Evolutionary conservation across 2,329 filamentous ascomycete genomes (phyloP).

Genomic region (Colletotrichum acutatum): DNA sequence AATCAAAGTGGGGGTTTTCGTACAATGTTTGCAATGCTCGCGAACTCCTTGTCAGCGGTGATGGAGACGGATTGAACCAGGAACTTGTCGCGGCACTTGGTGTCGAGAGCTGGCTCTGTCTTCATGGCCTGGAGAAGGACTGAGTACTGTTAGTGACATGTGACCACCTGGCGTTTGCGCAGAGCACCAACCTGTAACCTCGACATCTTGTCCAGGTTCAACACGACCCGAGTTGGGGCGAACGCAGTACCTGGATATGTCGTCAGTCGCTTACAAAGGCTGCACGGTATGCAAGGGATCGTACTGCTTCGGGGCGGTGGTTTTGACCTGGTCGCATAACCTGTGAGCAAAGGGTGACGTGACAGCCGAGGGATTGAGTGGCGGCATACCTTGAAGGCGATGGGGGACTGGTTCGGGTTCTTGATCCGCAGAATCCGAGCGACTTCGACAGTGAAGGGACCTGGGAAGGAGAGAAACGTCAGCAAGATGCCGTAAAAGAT

Average conservation of each 20-base stretch:
- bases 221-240: conserved; percentile 97
- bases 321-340: conserved; percentile 81
- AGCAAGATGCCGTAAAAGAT: conserved; percentile 29
- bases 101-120: conserved; percentile 85
- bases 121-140: conserved; percentile 99
- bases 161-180: conserved; percentile 35
- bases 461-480: conserved; percentile 49
- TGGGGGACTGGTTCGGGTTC: conserved; percentile 70
- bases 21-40: conserved; percentile 69
- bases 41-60: conserved; percentile 84
- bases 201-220: conserved; percentile 88
- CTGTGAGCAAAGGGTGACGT: conserved; percentile 27
- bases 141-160: conserved; percentile 49
- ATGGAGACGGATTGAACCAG: conserved; percentile 92
- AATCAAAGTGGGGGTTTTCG: conserved; percentile 32
- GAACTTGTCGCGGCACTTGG: conserved; percentile 97
- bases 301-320: conserved; percentile 98
- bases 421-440: conserved; percentile 72
- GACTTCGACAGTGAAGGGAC: conserved; percentile 75
- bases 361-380: neutral
- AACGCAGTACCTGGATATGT: conserved; percentile 84
- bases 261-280: conserved; percentile 40
- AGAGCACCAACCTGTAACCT: conserved; percentile 81
- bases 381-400: conserved; percentile 75
- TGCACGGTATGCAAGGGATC: conserved; percentile 47